Evolutionary conservation across 371 early-diverging fungal genomes (phyloP), one percentile per base, ranked within the genome.

Genomic region (Hamiltosporidium magnivora): DNA sequence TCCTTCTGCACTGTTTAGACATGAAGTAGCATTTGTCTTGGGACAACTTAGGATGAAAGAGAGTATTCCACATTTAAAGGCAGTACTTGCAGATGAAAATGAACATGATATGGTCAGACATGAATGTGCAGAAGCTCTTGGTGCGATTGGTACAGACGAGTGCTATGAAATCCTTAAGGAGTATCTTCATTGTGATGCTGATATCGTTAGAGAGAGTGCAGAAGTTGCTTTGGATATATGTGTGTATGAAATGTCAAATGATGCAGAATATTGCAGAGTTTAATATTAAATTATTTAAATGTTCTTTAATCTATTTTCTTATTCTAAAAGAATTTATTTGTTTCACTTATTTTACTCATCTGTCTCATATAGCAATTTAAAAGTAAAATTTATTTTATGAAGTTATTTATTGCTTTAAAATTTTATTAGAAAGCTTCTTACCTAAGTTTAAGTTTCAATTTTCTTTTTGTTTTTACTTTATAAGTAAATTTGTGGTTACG

Each of bases 91-190:
- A 53, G 88, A 92, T 75, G 68, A 82, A 25, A 73, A 80, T 11
- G 95, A 96, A 79, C 86, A 84, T 37, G 84, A 87, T 66, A 96
- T 98, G 94, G 96, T 98, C 3, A 87, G 99, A 43, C 99, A 98
- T 76, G 99, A 98, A 83, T 88, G 89, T 66, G 99, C 99, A 38
- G 99, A 98, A 84, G 99, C 99, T 3, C 82, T 98, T 61, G 99
- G 99, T n/a, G 89, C 93, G 1, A 92, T 98, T 76, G 95, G 93
- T 44, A 89, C 89, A 1, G 86, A 89, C 43, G 91, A 94, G 77
- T 87, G 88, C 53, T 79, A 89, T 54, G 84, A 84, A 9, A 85
- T 86, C 14, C 84, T 96, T 54, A 75, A 85, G 60, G 71, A 85
- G 70, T 92, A 85, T 75, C 80, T 84, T 59, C 69, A 87, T 3